Conservation (phyloP, 257 asterid species). For the Solanum tacnaense region DNA sequence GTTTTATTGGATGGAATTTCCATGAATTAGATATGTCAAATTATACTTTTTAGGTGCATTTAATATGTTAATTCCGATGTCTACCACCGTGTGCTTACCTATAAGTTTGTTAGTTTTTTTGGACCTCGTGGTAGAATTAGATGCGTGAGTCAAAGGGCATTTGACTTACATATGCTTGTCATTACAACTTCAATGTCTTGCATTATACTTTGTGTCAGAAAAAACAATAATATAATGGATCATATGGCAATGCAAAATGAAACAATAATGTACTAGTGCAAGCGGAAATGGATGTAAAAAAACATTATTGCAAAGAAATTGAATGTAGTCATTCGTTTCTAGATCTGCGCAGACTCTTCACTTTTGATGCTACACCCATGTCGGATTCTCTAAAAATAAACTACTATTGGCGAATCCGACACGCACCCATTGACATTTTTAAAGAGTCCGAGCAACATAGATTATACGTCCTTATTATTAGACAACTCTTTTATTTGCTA, state of each 20-base stretch:
- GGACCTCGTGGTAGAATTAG: background rate
- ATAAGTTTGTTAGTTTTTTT: background rate
- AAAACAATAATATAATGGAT: background rate
- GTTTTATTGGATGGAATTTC: background rate
- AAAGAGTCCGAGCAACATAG: background rate
- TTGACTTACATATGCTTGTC: background rate
- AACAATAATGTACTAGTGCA: background rate
- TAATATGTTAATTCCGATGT: background rate
- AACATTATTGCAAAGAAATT: background rate
- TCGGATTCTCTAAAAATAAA: background rate
- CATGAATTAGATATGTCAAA: background rate
- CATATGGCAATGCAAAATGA: background rate
- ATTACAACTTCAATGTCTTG: background rate
- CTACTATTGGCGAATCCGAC: background rate
- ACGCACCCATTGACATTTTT: background rate
- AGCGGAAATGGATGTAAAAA: background rate
- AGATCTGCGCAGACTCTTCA: background rate
- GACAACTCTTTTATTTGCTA: background rate
- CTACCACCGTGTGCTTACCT: background rate
- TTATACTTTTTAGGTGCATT: background rate
- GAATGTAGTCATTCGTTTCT: background rate
- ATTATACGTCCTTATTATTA: background rate
- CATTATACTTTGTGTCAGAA: background rate
- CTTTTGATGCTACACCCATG: background rate
- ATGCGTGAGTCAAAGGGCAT: background rate